Base-by-base conservation (phyloP, 2,329 filamentous ascomycete species). In the Xylaria arbuscula region DNA sequence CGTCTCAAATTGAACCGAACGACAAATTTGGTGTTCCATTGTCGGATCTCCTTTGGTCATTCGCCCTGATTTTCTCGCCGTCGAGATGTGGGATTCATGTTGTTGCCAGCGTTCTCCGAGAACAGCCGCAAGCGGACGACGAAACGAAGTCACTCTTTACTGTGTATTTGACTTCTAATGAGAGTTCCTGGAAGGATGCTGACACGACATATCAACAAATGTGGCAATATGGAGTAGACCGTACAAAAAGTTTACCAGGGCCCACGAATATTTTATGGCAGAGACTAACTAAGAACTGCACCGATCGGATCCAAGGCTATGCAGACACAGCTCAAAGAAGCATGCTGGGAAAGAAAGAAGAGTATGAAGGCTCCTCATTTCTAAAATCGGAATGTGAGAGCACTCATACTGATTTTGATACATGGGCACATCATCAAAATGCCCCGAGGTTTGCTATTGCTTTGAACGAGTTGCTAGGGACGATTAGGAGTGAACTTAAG, bases 61-160 rank as follows among this genome's bases (percentile, higher is more conserved):
- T 62, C 11, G 50, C 59, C 11, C 3, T 62, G 15, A 62, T 62
- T 17, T 54, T 54, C 17, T 54, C 47, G 8, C 34, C 13, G 15
- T 53, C 48, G 40, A 54, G 59, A 34, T 2, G 1, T 6, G 48
- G 59, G 48, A 5, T 9, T 2, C 38, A 22, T 62, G 48, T 62
- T 15, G 59, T 53, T 34, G 59, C 59, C 19, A 54, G 36, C 22
- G 59, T 53, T 15, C 59, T 62, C 34, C 36, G 48, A 32, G 34
- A 51, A 36, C 15, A 38, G 32, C 17, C 53, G 22, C 53, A 22
- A 40, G n/a, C 24, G 19, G 8, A 28, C 1, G 54, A 42, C 36
- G 4, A 22, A 9, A 10, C 36, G 42, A 56, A 56, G 54, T 28
- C 36, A 2, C 10, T 55, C 8, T 56, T 56, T 36, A 56, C 54